Evolutionary conservation across 2,329 filamentous ascomycete genomes (phyloP), one percentile per base, ranked within the genome.

Genomic region (Monosporascus sp.): DNA sequence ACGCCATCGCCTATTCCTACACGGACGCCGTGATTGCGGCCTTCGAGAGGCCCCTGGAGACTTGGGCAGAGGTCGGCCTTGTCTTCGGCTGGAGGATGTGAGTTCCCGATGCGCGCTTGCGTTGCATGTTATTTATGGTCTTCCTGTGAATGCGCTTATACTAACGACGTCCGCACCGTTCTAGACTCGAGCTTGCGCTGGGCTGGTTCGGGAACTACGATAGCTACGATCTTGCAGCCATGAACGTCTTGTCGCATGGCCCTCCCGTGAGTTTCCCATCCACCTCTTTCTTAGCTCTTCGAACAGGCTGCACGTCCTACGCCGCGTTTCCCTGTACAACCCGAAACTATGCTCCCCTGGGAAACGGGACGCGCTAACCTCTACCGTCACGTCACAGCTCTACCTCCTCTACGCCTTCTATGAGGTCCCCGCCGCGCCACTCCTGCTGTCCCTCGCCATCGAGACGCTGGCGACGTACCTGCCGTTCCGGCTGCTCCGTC

Each of bases 381-480:
- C 8, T 15, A 3, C 17, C 15, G 15, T n/a, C 18, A 11, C 27
- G 15, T 37, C 17, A 18, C 59, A 85, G 82, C 82, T 88, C 57
- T 89, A 88, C 65, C 83, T 97, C 44, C 77, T 96, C 27, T 77
- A 78, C 31, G 84, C 84, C 50, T 96, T 95, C 74, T 96, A 95
- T 78, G 72, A 77, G 37, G 78, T 95, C 60, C 79, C 81, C 25
- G 74, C 81, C 25, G 69, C 74, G 50, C 86, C 87, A 0, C 78
- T 85, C 20, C 63, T 84, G 31, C 73, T 80, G 39, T 83, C 83
- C 37, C 78, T 90, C 49, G 68, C 73, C 36, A 86, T 93, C 62
- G 88, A 92, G 62, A 73, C 88, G 50, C 62, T 85, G 54, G 83
- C 89, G 3, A 82, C 83, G 42, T 84, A 85, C 42, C 65, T 89